Conservation (phyloP, 2,329 filamentous ascomycete species). For the Coniochaeta pulveracea region DNA sequence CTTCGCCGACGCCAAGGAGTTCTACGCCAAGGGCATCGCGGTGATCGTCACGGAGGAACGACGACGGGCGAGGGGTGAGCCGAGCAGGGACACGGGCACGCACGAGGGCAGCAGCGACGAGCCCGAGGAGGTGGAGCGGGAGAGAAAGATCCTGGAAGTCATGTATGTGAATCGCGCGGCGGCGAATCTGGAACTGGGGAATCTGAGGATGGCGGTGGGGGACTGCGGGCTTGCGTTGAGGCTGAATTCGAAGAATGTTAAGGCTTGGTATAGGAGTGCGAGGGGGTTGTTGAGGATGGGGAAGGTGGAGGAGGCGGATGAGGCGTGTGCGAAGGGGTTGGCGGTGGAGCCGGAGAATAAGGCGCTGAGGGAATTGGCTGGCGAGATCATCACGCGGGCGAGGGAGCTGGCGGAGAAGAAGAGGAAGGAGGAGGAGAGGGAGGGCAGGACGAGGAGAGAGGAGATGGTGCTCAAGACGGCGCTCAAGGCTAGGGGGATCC, state of each 20-base stretch:
- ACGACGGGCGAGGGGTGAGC: slow-evolving; percentile 31
- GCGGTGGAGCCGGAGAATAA: slow-evolving; percentile 60
- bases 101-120: slow-evolving; percentile 31
- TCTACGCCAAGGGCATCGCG: slow-evolving; percentile 77
- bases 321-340: slow-evolving; percentile 66
- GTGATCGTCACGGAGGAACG: slow-evolving; percentile 56
- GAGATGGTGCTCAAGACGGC: slow-evolving; percentile 52
- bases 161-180: slow-evolving; percentile 81
- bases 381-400: slow-evolving; percentile 51
- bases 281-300: slow-evolving; percentile 68
- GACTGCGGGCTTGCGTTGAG: slow-evolving; percentile 74
- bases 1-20: slow-evolving; percentile 79
- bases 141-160: slow-evolving; percentile 58
- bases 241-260: slow-evolving; percentile 71
- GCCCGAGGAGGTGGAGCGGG: slow-evolving; percentile 47
- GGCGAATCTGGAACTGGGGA: slow-evolving; percentile 78
- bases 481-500: slow-evolving; percentile 59
- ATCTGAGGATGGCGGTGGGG: slow-evolving; percentile 75
- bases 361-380: slow-evolving; percentile 48
- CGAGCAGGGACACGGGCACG: slow-evolving; percentile 9
- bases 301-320: slow-evolving; percentile 68
- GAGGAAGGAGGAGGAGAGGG: slow-evolving; percentile 42
- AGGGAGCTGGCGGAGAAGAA: slow-evolving; percentile 42
- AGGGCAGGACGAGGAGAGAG: slow-evolving; percentile 43
- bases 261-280: slow-evolving; percentile 82